Percentiles rank a stretch among this genome's conserved stretches.
Evolutionary conservation across 2,329 filamentous ascomycete genomes (phyloP).

Genomic region (Colletotrichum camelliae): DNA sequence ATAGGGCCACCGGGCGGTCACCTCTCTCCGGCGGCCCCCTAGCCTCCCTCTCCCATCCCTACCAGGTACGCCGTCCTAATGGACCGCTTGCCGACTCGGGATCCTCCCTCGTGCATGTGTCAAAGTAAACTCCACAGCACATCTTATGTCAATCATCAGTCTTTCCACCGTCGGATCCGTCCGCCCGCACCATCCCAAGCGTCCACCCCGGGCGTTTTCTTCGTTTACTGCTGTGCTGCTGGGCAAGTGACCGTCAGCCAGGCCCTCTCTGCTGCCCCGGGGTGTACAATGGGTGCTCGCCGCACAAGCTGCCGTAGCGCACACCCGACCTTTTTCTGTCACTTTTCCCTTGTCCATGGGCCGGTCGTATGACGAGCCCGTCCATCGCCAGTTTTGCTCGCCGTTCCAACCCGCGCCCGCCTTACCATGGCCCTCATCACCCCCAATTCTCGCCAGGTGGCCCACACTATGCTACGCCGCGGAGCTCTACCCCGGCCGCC

Average conservation of each 20-base stretch:
- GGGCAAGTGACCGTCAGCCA: not conserved
- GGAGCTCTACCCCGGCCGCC: not conserved
- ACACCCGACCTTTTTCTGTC: not conserved
- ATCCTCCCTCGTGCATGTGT: conserved; percentile 11
- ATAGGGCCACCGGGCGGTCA: not conserved
- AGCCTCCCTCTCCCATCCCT: not conserved
- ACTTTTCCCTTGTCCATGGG: not conserved
- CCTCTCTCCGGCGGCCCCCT: not conserved
- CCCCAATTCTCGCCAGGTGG: not conserved
- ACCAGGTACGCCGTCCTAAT: conserved; percentile 8
- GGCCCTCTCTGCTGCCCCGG: not conserved
- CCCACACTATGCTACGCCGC: not conserved
- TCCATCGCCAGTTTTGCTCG: conserved; percentile 16
- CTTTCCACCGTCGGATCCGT: conserved; percentile 14
- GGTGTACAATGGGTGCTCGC: not conserved
- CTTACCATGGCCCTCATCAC: conserved; percentile 1
- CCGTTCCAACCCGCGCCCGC: conserved; percentile 15
- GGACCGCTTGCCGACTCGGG: not conserved
- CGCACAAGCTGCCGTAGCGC: not conserved
- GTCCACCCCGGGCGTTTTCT: not conserved
- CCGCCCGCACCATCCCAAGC: conserved; percentile 13
- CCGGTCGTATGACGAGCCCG: conserved; percentile 15
- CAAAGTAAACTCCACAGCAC: conserved; percentile 12
- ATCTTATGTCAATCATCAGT: conserved; percentile 22
- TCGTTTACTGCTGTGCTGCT: not conserved